phyloP scores from a whole-genome alignment of 257 asterid genomes.

The Solanum peruvianum region DNA sequence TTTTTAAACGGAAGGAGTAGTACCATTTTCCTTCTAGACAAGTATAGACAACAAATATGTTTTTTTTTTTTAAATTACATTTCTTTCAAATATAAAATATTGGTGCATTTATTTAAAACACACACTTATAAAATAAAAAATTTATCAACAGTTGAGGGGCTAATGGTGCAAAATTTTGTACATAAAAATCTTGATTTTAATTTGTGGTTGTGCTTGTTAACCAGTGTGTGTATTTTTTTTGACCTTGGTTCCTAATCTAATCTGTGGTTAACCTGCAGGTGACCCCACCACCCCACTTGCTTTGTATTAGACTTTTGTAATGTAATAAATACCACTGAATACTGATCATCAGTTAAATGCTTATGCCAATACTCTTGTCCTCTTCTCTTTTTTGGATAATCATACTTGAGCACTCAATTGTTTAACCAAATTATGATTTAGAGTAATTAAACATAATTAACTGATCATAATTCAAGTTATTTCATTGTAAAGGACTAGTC shows the following conservation, averaged over 20 bases:
- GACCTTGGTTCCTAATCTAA: conserved; percentile 34
- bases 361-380: neutral
- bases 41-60: neutral
- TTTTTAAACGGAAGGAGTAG: neutral
- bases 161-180: neutral
- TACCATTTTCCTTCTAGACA: neutral
- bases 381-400: neutral
- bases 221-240: conserved; percentile 22
- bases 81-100: neutral
- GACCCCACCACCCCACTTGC: neutral
- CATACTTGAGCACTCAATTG: neutral
- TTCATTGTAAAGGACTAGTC: neutral
- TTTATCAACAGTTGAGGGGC: neutral
- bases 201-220: conserved; percentile 64
- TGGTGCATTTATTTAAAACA: neutral
- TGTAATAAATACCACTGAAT: conserved; percentile 5
- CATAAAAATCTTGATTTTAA: conserved; percentile 30
- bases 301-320: neutral
- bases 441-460: neutral
- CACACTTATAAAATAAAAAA: neutral
- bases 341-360: neutral
- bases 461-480: neutral
- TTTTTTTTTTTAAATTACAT: neutral
- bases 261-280: conserved; percentile 31
- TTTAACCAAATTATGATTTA: neutral